Evolutionary conservation across 768 basidiomycete species (phyloP).

Genomic region (Hemileccinum impolitum): DNA sequence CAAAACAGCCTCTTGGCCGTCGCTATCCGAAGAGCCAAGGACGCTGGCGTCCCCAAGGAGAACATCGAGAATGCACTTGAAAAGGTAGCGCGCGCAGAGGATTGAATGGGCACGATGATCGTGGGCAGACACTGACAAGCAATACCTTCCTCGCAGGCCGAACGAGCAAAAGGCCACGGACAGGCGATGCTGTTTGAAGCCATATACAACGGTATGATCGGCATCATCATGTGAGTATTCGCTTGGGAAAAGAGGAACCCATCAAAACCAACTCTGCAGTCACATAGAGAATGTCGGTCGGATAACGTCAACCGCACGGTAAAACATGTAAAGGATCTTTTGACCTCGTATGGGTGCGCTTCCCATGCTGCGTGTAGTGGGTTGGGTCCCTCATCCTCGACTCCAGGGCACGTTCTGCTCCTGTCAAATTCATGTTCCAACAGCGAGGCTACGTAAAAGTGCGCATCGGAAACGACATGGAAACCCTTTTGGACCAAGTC

Average conservation of each 20-base stretch:
- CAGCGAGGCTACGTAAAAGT: conserved; percentile 52
- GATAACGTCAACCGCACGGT: conserved; percentile 64
- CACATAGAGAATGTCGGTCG: conserved; percentile 54
- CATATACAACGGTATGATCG: conserved; percentile 54
- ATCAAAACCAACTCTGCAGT: conserved; percentile 17
- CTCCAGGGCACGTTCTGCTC: conserved; percentile 54
- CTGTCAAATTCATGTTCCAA: conserved; percentile 65
- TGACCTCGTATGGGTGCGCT: conserved; percentile 47
- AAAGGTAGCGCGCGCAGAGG: conserved; percentile 37
- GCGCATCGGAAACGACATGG: conserved; percentile 33
- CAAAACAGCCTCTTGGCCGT: conserved; percentile 52
- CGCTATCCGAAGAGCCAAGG: conserved; percentile 53
- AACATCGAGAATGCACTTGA: conserved; percentile 63
- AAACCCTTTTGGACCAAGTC: conserved; percentile 37
- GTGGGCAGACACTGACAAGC: neutral
- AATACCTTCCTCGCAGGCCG: conserved; percentile 37
- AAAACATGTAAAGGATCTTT: conserved; percentile 50
- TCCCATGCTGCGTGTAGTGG: neutral
- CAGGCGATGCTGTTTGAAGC: conserved; percentile 57
- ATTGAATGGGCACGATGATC: neutral
- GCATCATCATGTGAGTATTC: conserved; percentile 56
- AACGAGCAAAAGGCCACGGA: conserved; percentile 48
- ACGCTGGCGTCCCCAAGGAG: conserved; percentile 61
- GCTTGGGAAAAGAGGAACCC: neutral
- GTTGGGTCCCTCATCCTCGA: neutral